These are phyloP conservation scores for Astragalus membranaceus DNA, from an alignment of 306 rosid genomes.

Conservation along the genomic window DNA sequence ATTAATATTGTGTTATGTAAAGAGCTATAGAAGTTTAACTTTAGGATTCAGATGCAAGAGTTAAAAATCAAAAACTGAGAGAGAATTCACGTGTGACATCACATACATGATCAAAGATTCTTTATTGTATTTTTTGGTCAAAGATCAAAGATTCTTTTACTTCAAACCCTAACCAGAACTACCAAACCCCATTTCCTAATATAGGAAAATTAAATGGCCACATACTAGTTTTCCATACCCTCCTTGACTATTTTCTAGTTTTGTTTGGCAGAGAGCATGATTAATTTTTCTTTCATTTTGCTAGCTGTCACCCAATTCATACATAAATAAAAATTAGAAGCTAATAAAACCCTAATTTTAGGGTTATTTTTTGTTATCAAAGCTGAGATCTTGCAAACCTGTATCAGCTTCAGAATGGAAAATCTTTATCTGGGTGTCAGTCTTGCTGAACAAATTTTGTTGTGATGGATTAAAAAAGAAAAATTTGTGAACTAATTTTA, in stretches of 20 bases:
- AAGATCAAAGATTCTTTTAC: constrained; percentile 76
- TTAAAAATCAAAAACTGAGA: constrained; percentile 44
- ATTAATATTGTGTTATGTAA: neutral
- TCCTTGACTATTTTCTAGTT: constrained; percentile 7
- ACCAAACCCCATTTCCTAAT: constrained; percentile 24
- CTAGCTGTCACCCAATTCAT: constrained; percentile 9
- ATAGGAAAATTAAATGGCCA: neutral
- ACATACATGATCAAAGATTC: no score
- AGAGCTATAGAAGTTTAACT: constrained; percentile 10
- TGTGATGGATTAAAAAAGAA: constrained; percentile 36
- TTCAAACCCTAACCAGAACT: constrained; percentile 54
- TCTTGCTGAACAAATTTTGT: constrained; percentile 20
- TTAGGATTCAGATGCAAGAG: constrained; percentile 33
- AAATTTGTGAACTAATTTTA: neutral
- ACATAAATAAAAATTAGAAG: neutral
- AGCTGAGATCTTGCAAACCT: neutral
- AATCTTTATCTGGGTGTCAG: constrained; percentile 29
- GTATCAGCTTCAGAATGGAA: neutral
- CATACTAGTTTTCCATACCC: neutral
- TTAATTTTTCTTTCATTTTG: neutral
- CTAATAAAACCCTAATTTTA: constrained; percentile 50
- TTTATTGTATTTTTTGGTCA: no score
- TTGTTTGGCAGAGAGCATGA: constrained; percentile 1
- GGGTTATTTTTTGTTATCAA: constrained; percentile 15
- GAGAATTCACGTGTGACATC: constrained; percentile 42